Percentiles rank a stretch among this genome's conserved stretches.
Conservation (phyloP, 345 rosid species). For the Rubroshorea leprosula region DNA sequence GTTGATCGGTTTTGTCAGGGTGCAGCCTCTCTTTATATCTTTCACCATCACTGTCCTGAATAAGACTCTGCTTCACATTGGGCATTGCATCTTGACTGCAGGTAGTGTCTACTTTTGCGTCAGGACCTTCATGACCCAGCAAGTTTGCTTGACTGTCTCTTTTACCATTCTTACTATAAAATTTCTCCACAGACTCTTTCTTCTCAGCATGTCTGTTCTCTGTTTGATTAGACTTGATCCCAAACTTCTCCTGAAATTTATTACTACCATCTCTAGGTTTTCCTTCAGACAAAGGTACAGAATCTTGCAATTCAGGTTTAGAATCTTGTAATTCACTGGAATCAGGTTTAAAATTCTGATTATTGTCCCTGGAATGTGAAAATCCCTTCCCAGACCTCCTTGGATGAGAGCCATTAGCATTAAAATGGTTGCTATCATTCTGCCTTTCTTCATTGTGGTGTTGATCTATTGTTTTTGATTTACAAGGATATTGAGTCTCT, state of each 20-base stretch:
- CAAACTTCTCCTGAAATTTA: constrained; percentile 34
- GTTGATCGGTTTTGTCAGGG: constrained; percentile 30
- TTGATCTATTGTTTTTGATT: constrained; percentile 26
- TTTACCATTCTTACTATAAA: constrained; percentile 34
- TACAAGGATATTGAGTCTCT: constrained; percentile 26
- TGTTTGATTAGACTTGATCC: constrained; percentile 30
- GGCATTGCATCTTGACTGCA: constrained; percentile 30
- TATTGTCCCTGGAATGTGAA: constrained; percentile 61
- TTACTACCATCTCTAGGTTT: constrained; percentile 35
- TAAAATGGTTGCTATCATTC: constrained; percentile 32
- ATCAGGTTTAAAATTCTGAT: constrained; percentile 39
- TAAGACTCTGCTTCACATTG: constrained; percentile 36
- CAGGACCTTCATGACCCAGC: constrained; percentile 31
- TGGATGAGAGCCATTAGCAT: constrained; percentile 35
- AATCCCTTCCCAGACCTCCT: constrained; percentile 63
- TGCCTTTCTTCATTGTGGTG: constrained; percentile 38
- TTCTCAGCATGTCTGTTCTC: too few species aligned
- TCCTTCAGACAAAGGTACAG: constrained; percentile 29
- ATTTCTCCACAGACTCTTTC: constrained; percentile 37
- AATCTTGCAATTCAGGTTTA: constrained; percentile 31
- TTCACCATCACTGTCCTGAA: constrained; percentile 31
- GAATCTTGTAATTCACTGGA: too few species aligned
- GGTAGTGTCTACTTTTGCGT: constrained; percentile 36
- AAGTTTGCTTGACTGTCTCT: constrained; percentile 28
- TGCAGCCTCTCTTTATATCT: constrained; percentile 21